Percentiles rank a stretch among this genome's conserved stretches.
Evolutionary conservation across 768 basidiomycete genomes (phyloP).

Genomic region (Coprinopsis sp.): DNA sequence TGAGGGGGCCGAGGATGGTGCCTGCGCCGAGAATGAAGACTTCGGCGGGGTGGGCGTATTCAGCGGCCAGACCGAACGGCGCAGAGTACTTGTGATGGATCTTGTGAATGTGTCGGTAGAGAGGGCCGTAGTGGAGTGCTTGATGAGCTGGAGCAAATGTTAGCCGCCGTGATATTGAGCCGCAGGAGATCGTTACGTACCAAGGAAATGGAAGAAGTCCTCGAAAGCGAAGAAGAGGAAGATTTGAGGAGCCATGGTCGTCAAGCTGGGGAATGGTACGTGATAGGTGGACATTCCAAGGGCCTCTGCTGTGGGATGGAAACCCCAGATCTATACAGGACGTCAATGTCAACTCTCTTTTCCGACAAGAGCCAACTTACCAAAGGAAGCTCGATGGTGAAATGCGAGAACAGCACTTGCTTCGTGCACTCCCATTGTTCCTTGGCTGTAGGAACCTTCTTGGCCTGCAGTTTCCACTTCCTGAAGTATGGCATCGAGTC

Average conservation of each 20-base stretch:
- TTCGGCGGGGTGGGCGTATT: conserved; percentile 97
- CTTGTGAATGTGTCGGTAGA: conserved; percentile 95
- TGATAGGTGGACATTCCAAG: conserved; percentile 92
- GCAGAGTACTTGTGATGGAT: conserved; percentile 97
- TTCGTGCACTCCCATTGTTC: conserved; percentile 98
- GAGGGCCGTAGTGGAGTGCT: conserved; percentile 74
- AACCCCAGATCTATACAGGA: conserved; percentile 69
- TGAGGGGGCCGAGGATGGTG: conserved; percentile 81
- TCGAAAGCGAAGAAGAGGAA: conserved; percentile 93
- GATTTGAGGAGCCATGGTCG: conserved; percentile 70
- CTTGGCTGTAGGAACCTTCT: conserved; percentile 69
- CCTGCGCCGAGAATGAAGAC: conserved; percentile 92
- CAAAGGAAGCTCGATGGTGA: conserved; percentile 89
- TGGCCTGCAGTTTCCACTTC: conserved; percentile 89
- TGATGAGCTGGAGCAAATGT: conserved; percentile 61
- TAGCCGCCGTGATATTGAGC: background rate
- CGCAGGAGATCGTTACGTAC: conserved; percentile 31
- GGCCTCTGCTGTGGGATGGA: conserved; percentile 84
- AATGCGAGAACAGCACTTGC: conserved; percentile 89
- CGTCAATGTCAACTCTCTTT: background rate
- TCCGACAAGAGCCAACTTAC: conserved; percentile 41
- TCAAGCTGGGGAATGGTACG: conserved; percentile 80
- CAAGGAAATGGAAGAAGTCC: conserved; percentile 91
- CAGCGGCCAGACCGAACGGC: conserved; percentile 95
- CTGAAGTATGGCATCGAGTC: conserved; percentile 92